A percentile compares a stretch with the other conserved stretches of the same genome.
phyloP scores from a whole-genome alignment of 495 filamentous ascomycete species.

The Podospora australis region DNA sequence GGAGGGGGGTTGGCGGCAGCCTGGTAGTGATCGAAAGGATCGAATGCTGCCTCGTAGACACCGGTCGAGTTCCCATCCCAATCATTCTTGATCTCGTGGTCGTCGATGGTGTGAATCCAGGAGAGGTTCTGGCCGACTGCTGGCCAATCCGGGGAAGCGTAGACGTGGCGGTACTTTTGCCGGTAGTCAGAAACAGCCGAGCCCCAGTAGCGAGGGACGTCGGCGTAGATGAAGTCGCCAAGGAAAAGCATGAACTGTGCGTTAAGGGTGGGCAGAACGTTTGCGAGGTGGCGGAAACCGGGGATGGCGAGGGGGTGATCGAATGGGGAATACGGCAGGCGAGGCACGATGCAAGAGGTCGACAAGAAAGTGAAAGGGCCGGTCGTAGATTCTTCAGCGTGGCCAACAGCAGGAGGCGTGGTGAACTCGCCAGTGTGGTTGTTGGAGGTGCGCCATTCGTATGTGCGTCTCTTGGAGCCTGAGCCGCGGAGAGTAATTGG shows the following conservation, averaged over 20 bases:
- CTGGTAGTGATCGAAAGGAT: constrained; percentile 85
- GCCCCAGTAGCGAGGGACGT: constrained; percentile 77
- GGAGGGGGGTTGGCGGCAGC: constrained; percentile 73
- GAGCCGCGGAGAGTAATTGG: constrained; percentile 46
- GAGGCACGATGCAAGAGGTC: constrained; percentile 82
- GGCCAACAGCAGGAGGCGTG: constrained; percentile 56
- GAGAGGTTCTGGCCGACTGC: constrained; percentile 62
- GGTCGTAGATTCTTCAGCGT: constrained; percentile 47
- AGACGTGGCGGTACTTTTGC: constrained; percentile 85
- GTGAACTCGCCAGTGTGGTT: constrained; percentile 72
- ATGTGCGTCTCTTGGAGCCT: constrained; percentile 55
- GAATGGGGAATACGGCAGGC: constrained; percentile 79
- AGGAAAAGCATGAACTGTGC: constrained; percentile 95
- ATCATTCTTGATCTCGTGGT: constrained; percentile 93
- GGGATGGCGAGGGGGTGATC: constrained; percentile 75
- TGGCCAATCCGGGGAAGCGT: constrained; percentile 86
- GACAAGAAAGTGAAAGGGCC: constrained; percentile 79
- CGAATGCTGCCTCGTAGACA: constrained; percentile 66
- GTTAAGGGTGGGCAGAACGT: constrained; percentile 54
- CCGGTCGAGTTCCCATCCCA: constrained; percentile 71
- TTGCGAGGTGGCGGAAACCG: constrained; percentile 65
- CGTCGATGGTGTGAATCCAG: constrained; percentile 94
- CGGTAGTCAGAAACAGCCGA: constrained; percentile 68
- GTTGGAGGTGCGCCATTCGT: constrained; percentile 78
- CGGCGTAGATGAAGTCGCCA: constrained; percentile 98